Percentiles rank a stretch among this genome's conserved stretches.
Conservation (phyloP, 1,139 yeast genomes). For the Sporopachydermia cereana region DNA sequence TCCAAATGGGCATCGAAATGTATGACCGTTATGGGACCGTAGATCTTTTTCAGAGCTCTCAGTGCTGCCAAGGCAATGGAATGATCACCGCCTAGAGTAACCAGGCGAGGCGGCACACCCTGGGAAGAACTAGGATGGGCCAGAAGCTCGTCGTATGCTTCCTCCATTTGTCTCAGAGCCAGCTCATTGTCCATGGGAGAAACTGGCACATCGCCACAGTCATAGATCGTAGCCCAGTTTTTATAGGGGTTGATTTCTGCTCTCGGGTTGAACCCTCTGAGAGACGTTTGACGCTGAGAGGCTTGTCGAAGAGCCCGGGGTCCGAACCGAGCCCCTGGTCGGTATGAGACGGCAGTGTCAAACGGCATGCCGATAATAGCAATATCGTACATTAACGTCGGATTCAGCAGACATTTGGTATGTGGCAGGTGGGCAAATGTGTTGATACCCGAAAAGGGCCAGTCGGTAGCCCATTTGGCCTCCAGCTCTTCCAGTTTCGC, state of each 20-base stretch:
- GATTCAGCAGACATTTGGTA: conserved; percentile 41
- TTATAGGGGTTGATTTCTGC: conserved; percentile 56
- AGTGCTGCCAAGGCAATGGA: conserved; percentile 60
- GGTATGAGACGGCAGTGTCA: conserved; percentile 63
- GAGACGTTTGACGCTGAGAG: conserved; percentile 56
- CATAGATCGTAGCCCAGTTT: conserved; percentile 56
- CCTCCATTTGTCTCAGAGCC: conserved; percentile 61
- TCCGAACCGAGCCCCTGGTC: conserved; percentile 74
- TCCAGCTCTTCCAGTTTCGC: not conserved
- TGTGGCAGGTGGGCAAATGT: conserved; percentile 66
- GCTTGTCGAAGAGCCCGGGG: conserved; percentile 67
- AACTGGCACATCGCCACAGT: conserved; percentile 76
- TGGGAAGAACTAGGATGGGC: conserved; percentile 20
- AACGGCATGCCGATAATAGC: conserved; percentile 69
- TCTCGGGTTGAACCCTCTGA: conserved; percentile 58
- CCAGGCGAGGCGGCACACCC: conserved; percentile 37
- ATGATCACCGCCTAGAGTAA: conserved; percentile 74
- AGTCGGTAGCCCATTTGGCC: conserved; percentile 41
- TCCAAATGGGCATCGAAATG: conserved; percentile 77
- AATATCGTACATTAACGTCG: conserved; percentile 41
- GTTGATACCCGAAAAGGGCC: conserved; percentile 62
- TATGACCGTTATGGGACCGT: conserved; percentile 56
- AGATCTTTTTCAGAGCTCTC: conserved; percentile 43
- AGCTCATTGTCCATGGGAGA: conserved; percentile 65
- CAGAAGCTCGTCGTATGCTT: conserved; percentile 51